Conservation (phyloP, 768 basidiomycete species). For the Pleurotus platypus region DNA sequence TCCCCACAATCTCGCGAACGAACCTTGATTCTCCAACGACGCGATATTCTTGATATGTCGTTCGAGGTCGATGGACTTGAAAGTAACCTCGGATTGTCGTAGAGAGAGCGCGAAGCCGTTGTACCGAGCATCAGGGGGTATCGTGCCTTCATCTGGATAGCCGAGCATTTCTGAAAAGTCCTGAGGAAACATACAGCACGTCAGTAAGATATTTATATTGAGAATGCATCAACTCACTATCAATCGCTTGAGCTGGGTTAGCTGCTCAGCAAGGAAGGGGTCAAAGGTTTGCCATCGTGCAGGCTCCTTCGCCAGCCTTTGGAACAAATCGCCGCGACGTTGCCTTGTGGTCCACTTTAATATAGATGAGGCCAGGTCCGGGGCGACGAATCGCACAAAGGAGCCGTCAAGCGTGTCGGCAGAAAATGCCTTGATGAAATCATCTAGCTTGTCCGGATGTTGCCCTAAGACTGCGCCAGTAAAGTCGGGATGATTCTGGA, state of each 20-base stretch:
- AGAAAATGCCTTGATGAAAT: not conserved
- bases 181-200: not conserved
- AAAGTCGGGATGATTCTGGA: slow-evolving; percentile 1
- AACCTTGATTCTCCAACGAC: not conserved
- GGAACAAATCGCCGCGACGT: not conserved
- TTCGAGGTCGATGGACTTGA: not conserved
- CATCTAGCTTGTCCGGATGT: not conserved
- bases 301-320: not conserved
- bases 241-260: not conserved
- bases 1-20: not conserved
- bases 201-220: not conserved
- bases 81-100: not conserved
- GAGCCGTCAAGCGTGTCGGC: not conserved
- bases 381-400: not conserved
- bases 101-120: not conserved
- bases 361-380: not conserved
- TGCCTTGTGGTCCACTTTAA: not conserved
- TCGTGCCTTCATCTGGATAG: not conserved
- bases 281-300: not conserved
- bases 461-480: not conserved
- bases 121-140: not conserved
- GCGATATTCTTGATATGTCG: not conserved
- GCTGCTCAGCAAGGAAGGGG: not conserved
- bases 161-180: not conserved
- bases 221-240: not conserved